Evolutionary conservation across 164 flowering plant genomes (phyloP).

Genomic region (Dillenia turbinata): DNA sequence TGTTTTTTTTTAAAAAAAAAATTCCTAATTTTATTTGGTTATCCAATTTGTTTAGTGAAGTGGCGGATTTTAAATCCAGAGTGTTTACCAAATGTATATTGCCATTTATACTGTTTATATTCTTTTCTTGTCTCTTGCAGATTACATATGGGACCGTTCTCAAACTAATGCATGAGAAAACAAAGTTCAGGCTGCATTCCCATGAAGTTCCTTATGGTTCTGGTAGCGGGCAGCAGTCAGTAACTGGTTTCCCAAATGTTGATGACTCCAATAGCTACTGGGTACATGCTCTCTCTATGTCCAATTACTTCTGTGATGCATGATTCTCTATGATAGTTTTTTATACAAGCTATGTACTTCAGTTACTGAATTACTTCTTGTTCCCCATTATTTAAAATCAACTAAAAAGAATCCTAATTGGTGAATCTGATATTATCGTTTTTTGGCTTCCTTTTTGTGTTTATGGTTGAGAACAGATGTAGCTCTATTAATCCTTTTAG

Average conservation of each 20-base stretch:
- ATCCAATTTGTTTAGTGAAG: neutral
- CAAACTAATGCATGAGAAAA: constrained; percentile 92
- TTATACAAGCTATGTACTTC: no score
- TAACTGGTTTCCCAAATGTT: constrained; percentile 85
- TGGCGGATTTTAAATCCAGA: neutral
- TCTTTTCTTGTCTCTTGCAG: constrained; percentile 22
- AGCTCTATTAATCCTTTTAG: no score
- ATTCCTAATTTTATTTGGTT: no score
- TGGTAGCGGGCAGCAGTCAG: constrained; percentile 98
- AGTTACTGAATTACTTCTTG: no score
- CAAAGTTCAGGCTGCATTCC: constrained; percentile 84
- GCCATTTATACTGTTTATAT: neutral
- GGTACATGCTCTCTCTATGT: constrained; percentile 37
- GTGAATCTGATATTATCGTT: no score
- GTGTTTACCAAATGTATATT: neutral
- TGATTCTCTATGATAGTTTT: no score
- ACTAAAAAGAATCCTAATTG: no score
- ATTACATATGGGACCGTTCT: constrained; percentile 80
- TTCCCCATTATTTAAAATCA: no score
- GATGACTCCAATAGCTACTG: constrained; percentile 98
- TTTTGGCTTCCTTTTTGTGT: neutral
- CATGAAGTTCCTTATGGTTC: constrained; percentile 99
- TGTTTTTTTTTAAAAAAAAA: no score
- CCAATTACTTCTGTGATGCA: neutral
- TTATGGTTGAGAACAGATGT: neutral